Base-by-base conservation (phyloP, 139 green algal species). In the Micractinium conductrix region DNA sequence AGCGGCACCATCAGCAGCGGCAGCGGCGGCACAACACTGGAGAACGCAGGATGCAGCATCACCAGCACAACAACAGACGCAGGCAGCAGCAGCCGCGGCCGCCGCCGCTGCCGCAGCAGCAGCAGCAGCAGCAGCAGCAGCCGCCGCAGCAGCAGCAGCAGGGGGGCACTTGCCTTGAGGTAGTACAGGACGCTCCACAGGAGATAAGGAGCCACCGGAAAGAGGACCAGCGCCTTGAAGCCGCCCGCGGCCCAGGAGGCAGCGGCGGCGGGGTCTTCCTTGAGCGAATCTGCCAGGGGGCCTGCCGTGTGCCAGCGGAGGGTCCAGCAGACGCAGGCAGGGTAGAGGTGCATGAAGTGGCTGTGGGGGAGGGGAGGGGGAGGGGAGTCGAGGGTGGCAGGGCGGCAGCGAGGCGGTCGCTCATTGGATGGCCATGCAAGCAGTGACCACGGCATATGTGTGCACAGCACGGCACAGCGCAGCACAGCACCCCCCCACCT, bases 291-390 rank as follows among this genome's bases (percentile, higher is more conserved):
- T 10, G 58, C 40, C 74, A 89, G 75, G 65, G 84, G 50, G 28
- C 84, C 78, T 19, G 91, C 78, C 0, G 88, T 88, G 75, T 94
- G 85, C 91, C 94, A 97, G 4, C 90, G 83, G 45, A 91, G 70
- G 40, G 90, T 88, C 90, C 90, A 97, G 24, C 87, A 91, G 62
- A 98, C 93, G 58, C 92, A 90, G 21, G 93, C 93, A 0, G 94
- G 94, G 40, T 87, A 92, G 84, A 92, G 91, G 86, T 98, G 94
- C 80, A 85, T 78, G 50, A 85, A 85, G 50, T 80, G 69, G 70
- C 70, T 78, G 70, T 17, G 28, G 40, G 24, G 14, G 42, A 5
- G 28, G 22, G 40, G 38, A 14, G 53, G 53, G 53, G 10, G 6
- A 14, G 35, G 60, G 33, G 10, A 1, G 65, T 44, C 12, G 1